Base-by-base conservation (phyloP, 2,329 filamentous ascomycete species). In the Aspergillus melleus region DNA sequence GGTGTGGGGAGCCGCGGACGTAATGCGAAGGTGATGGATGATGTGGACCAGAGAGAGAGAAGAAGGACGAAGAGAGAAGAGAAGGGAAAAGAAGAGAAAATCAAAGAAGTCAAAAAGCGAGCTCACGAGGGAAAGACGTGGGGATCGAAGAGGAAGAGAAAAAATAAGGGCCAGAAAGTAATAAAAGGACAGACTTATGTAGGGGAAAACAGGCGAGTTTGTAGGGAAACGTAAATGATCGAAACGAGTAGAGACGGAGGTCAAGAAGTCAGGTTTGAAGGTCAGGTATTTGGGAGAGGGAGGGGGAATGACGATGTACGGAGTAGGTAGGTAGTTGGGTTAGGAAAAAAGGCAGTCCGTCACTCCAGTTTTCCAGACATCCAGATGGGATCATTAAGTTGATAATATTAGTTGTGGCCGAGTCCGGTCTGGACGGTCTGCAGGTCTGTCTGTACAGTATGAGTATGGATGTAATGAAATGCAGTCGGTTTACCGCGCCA, bases 261-360 rank as follows among this genome's bases (percentile, higher is more conserved):
- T 32, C 30, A 32, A 32, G 30, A 10, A 32, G 16, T 44, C 42
- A 32, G 36, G 46, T 50, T 44, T n/a, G 39, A n/a, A 42, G 24
- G n/a, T 32, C 39, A 36, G 36, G 46, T 50, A 55, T 14, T 19
- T 49, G 39, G 44, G 32, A 26, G 44, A 19, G 36, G 44, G 39
- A 39, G 30, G 14, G 42, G 47, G 39, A 55, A n/a, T 36, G 54
- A 36, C 49, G 54, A 55, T 50, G 49, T 55, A 36, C 14, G 32
- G 32, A 36, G 32, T 9, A 12, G 30, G 30, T 9, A 32, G 11
- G 4, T 11, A 49, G 20, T 50, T 50, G 54, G 39, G 14, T n/a
- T 39, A 30, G 14, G 54, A 36, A 24, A 24, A 49, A 24, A 49
- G 53, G 11, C 19, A 36, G 29, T 49, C 46, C 32, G 53, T 49